A percentile compares a stretch with the other conserved stretches of the same genome.
Conservation (phyloP, 1,284 basidiomycete species). For the Heterobasidion occidentale region DNA sequence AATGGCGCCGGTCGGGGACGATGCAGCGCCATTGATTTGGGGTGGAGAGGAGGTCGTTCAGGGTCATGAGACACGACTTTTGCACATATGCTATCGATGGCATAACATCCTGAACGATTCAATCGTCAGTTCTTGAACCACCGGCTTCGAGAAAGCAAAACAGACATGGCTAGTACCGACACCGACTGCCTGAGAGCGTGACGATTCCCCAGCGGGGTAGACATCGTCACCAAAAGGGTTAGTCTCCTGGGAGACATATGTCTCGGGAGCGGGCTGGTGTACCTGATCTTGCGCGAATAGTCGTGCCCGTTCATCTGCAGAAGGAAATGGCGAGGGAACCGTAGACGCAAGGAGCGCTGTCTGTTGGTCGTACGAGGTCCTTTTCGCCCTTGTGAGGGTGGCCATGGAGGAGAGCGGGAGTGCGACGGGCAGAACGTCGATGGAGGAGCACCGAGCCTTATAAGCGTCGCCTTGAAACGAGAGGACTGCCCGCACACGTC, state of each 20-base stretch:
- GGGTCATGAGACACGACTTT: conserved; percentile 62
- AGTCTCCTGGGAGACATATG: neutral
- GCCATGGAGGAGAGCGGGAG: neutral
- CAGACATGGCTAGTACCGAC: neutral
- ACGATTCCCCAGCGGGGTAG: neutral
- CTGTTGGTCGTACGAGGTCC: conserved; percentile 1
- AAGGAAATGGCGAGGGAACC: conserved; percentile 4
- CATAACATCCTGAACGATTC: conserved; percentile 37
- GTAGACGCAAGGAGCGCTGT: neutral
- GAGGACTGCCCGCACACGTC: no score
- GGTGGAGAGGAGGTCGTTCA: conserved; percentile 61
- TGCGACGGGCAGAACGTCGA: no score
- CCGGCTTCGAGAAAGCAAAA: neutral
- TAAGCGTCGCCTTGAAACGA: no score
- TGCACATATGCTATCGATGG: conserved; percentile 66
- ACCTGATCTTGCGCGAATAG: neutral
- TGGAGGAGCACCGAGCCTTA: no score
- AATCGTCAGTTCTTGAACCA: neutral
- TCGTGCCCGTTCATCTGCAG: neutral
- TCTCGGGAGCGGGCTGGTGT: neutral
- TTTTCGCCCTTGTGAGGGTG: conserved; percentile 2
- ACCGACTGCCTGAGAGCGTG: neutral
- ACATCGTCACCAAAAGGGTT: neutral
- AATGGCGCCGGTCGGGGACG: conserved; percentile 56
- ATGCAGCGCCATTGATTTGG: conserved; percentile 44